Conservation (phyloP, 441 rosid species). For the Metrosideros polymorpha region DNA sequence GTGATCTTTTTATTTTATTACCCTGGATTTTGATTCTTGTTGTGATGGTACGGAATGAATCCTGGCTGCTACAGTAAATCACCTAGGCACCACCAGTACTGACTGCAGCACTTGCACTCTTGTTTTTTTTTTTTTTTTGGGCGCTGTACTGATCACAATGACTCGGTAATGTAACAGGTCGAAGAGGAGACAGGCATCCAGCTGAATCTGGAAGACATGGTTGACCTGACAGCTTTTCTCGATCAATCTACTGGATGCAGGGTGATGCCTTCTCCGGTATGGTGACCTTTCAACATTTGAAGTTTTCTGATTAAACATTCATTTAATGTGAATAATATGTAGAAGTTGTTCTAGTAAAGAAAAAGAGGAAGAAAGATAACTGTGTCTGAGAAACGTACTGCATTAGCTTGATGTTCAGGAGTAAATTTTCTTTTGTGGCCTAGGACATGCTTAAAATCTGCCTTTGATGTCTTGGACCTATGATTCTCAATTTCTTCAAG, state of each 20-base stretch:
- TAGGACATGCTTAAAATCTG: background rate
- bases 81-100: background rate
- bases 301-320: background rate
- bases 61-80: background rate
- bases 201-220: slow-evolving; percentile 59
- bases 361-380: background rate
- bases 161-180: slow-evolving; percentile 33
- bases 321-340: background rate
- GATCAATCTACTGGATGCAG: slow-evolving; percentile 59
- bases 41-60: background rate
- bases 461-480: background rate
- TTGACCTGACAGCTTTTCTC: slow-evolving; percentile 81
- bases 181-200: slow-evolving; percentile 86
- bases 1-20: background rate
- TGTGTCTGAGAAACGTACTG: background rate
- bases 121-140: background rate
- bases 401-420: background rate
- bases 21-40: background rate
- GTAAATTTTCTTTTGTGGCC: background rate
- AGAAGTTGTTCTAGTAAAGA: background rate
- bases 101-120: background rate
- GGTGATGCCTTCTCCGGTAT: slow-evolving; percentile 75
- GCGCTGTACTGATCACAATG: background rate
- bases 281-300: background rate
- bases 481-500: background rate